Percentiles rank a stretch among this genome's conserved stretches.
These are phyloP conservation scores for Ramaria rubella DNA, from an alignment of 768 basidiomycete species.

Conservation along the genomic window DNA sequence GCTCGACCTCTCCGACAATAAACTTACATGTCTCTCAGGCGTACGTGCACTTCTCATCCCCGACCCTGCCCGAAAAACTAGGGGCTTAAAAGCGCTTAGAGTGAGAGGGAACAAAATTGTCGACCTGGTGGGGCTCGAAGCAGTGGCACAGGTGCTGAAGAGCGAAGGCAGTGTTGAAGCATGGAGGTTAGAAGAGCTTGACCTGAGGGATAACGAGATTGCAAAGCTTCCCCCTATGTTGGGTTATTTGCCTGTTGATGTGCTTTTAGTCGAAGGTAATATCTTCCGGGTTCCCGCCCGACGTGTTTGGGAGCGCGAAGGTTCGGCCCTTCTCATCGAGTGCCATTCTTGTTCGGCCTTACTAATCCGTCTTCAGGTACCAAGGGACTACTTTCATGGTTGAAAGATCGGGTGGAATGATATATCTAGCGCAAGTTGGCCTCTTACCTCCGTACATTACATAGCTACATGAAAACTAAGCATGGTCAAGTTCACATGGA, in stretches of 20 bases:
- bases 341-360: not conserved
- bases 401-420: slow-evolving; percentile 66
- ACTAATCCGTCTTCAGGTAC: slow-evolving; percentile 35
- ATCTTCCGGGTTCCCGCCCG: slow-evolving; percentile 74
- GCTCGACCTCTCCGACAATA: slow-evolving; percentile 73
- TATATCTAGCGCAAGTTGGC: not conserved
- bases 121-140: slow-evolving; percentile 55
- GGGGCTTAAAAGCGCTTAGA: slow-evolving; percentile 56
- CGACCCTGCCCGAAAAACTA: slow-evolving; percentile 21
- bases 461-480: not conserved
- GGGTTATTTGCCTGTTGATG: slow-evolving; percentile 70
- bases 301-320: slow-evolving; percentile 81
- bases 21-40: slow-evolving; percentile 44
- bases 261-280: slow-evolving; percentile 81
- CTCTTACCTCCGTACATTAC: not conserved
- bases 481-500: not conserved
- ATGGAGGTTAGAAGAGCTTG: slow-evolving; percentile 79
- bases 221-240: slow-evolving; percentile 60
- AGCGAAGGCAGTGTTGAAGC: slow-evolving; percentile 52
- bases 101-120: slow-evolving; percentile 63
- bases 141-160: slow-evolving; percentile 57
- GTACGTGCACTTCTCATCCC: slow-evolving; percentile 26
- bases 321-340: slow-evolving; percentile 9
- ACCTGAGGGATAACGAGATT: slow-evolving; percentile 78
- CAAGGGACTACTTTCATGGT: slow-evolving; percentile 72